A percentile compares a stretch with the other conserved stretches of the same genome.
These are phyloP conservation scores for Acanthamoeba lenticulata DNA, from an alignment of 208 protist genomes.

Conservation along the genomic window DNA sequence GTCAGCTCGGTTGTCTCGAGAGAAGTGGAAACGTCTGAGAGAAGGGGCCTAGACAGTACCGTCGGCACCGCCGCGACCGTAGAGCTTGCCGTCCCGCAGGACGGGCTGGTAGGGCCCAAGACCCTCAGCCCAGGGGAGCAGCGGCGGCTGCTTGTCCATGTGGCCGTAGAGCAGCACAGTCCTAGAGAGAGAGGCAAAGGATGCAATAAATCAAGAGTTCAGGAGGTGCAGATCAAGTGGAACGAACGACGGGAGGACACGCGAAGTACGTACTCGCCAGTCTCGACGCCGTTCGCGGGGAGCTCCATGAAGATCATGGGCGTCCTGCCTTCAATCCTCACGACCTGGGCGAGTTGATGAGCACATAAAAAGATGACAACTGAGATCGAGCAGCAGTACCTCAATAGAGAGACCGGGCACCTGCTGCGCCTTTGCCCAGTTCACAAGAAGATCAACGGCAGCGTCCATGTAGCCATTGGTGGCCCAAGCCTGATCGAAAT, in stretches of 20 bases:
- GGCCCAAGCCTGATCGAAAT: slow-evolving; percentile 63
- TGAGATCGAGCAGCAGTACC: neutral
- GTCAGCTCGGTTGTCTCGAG: no score
- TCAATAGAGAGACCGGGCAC: slow-evolving; percentile 59
- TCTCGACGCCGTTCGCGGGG: neutral
- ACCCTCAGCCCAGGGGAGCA: slow-evolving; percentile 92
- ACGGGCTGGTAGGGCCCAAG: slow-evolving; percentile 77
- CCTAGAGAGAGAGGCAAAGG: slow-evolving; percentile 68
- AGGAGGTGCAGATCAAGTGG: no score
- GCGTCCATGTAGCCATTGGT: slow-evolving; percentile 76
- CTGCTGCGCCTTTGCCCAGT: slow-evolving; percentile 72
- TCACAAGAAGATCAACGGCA: slow-evolving; percentile 60
- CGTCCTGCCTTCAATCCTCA: neutral
- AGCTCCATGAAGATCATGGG: slow-evolving; percentile 9
- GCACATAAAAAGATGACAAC: no score
- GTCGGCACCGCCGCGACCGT: slow-evolving; percentile 77
- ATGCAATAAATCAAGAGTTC: slow-evolving; percentile 80
- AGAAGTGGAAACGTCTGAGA: no score
- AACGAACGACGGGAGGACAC: no score
- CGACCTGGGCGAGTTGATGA: no score
- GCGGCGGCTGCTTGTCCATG: slow-evolving; percentile 97
- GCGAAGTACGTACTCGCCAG: neutral
- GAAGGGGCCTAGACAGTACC: no score
- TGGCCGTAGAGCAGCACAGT: slow-evolving; percentile 95
- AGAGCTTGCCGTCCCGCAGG: slow-evolving; percentile 73